A percentile compares a stretch with the other conserved stretches of the same genome.
phyloP scores from a whole-genome alignment of 2,329 filamentous ascomycete genomes.

The Diaporthe helianthi region DNA sequence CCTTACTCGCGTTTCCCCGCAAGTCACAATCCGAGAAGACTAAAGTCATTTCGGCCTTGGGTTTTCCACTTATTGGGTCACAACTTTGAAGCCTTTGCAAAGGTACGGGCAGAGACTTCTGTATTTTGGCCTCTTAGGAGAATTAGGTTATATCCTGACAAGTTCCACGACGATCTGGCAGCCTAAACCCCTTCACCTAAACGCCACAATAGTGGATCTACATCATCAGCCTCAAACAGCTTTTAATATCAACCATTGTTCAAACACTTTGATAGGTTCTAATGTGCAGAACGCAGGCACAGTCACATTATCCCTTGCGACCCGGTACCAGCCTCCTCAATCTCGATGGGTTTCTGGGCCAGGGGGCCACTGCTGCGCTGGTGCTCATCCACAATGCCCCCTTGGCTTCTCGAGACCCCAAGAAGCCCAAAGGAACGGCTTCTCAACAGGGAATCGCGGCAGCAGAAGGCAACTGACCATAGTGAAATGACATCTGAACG shows the following conservation, averaged over 20 bases:
- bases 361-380: conserved; percentile 41
- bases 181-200: background rate
- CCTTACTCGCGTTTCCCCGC: background rate
- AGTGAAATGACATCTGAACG: conserved; percentile 42
- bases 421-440: conserved; percentile 40
- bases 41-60: conserved; percentile 15
- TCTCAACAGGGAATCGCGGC: conserved; percentile 43
- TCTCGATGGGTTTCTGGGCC: conserved; percentile 35
- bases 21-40: background rate
- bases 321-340: conserved; percentile 36
- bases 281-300: background rate
- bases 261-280: conserved; percentile 11
- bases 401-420: conserved; percentile 40
- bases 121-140: no score
- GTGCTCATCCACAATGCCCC: conserved; percentile 45
- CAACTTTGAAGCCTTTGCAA: no score
- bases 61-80: conserved; percentile 11
- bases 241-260: background rate
- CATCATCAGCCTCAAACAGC: conserved; percentile 26
- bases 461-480: conserved; percentile 41
- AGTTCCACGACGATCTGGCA: conserved; percentile 9
- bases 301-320: background rate
- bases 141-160: conserved; percentile 1
- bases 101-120: no score
- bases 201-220: conserved; percentile 10